Conservation (phyloP, 2,329 filamentous ascomycete genomes). For the Dactylellina leptospora region DNA sequence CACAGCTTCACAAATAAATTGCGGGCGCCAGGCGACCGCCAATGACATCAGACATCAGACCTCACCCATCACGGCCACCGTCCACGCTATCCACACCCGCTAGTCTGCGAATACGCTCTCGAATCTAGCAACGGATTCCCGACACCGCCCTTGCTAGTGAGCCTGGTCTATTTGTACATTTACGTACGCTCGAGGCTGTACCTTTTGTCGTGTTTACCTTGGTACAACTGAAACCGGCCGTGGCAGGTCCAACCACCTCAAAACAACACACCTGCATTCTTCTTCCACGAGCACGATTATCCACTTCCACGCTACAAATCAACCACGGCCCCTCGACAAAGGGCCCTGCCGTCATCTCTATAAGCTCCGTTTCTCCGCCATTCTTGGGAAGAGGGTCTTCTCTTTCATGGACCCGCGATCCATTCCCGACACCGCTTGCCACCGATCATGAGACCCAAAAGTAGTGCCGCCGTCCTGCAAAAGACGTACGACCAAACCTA, state of each 20-base stretch:
- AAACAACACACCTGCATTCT: constrained; percentile 31
- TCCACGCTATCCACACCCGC: not conserved
- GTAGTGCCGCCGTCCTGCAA: constrained; percentile 76
- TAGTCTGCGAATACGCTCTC: no score
- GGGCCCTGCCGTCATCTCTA: not conserved
- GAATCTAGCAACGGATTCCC: no score
- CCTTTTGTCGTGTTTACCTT: no score
- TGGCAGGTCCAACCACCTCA: constrained; percentile 40
- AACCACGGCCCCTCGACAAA: not conserved
- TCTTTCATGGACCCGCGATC: constrained; percentile 28
- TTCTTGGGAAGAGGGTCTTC: not conserved
- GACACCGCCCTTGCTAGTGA: no score
- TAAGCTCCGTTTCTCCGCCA: not conserved
- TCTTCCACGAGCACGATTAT: not conserved
- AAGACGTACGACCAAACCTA: constrained; percentile 99
- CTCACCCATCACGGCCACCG: no score
- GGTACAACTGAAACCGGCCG: constrained; percentile 31
- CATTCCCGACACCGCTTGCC: not conserved
- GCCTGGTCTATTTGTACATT: no score
- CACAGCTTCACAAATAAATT: no score
- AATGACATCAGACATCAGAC: constrained; percentile 48
- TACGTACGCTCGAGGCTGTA: no score
- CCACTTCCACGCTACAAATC: not conserved
- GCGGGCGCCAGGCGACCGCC: constrained; percentile 18
- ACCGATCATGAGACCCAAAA: constrained; percentile 65